Base-by-base conservation (phyloP, 2,329 filamentous ascomycete species). In the Alternaria tenuissima region DNA sequence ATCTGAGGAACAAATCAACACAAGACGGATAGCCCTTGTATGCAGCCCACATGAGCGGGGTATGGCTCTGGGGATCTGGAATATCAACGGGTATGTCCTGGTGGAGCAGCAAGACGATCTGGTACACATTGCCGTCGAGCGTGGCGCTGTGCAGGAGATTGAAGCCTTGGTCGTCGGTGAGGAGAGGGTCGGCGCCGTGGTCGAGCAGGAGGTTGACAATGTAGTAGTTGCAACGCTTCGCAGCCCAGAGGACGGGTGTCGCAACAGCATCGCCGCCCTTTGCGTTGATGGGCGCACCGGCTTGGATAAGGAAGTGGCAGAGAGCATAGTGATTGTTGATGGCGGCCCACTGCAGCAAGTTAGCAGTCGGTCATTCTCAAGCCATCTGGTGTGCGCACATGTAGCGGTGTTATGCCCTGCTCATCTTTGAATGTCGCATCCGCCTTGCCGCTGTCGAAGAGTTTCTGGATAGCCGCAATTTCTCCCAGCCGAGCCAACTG, bases 301-400 rank as follows among this genome's bases (percentile, higher is more conserved):
- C 83, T 67, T 91, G 91, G 76, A 99, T 87, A 44, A 99, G 88
- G 80, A 96, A 97, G 79, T 95, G 94, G 86, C 94, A 97, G 84
- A 98, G 93, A 68, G 92, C 92, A 82, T 94, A 96, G 78, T 97
- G 95, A 76, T 98, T 98, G 82, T 99, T 99, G 79, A 99, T 98
- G 38, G 96, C 93, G 47, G 95, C 95, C 95, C 95, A 99, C 93
- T 99, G 76, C 56, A 58, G 22, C 55, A 32, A 26, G 49, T 73
- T 48, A 70, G 64, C 26, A 11, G 28, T 30, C 22, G 16, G 20
- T 5, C 22, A 30, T 18, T n/a, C 22, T 9, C 26, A 24, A n/a
- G 22, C 8, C 16, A 24, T 46, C 20, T 32, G 5, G 34, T 12
- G 5, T 44, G 32, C 81, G 72, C 85, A 97, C 94, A 84, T 98